Conservation (phyloP, 768 basidiomycete species). For the Russula abietina region DNA sequence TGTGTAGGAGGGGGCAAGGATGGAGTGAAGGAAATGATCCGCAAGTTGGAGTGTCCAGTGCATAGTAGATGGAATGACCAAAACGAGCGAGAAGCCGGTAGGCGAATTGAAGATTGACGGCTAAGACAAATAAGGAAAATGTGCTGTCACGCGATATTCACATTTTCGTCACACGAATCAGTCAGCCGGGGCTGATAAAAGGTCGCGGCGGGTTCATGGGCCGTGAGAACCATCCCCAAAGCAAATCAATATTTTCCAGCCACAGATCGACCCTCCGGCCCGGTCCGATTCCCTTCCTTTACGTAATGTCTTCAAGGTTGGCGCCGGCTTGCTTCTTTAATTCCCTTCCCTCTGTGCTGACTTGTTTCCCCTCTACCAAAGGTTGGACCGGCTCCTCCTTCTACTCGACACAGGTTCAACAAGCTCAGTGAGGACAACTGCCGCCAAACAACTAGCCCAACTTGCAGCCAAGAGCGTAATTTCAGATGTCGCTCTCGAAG, state of each 20-base stretch:
- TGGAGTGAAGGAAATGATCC: slow-evolving; percentile 1
- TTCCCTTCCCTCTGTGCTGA: slow-evolving; percentile 13
- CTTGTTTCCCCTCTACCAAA: slow-evolving; percentile 29
- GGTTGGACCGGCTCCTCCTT: slow-evolving; percentile 94
- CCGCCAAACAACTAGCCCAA: slow-evolving; percentile 92
- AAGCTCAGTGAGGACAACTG: slow-evolving; percentile 82
- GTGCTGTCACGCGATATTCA: slow-evolving; percentile 23
- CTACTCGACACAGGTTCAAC: slow-evolving; percentile 95
- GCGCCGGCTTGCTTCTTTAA: slow-evolving; percentile 22
- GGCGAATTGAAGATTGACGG: slow-evolving; percentile 20
- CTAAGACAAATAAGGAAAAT: slow-evolving; percentile 25
- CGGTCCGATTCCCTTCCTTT: slow-evolving; percentile 45
- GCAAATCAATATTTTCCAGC: slow-evolving; percentile 37
- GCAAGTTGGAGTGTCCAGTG: slow-evolving; percentile 16
- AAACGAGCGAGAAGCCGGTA: slow-evolving; percentile 15
- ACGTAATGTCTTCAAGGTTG: slow-evolving; percentile 73
- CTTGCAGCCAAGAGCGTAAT: slow-evolving; percentile 82
- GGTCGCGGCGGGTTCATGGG: slow-evolving; percentile 26
- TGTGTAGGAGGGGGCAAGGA: slow-evolving; percentile 9
- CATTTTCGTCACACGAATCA: slow-evolving; percentile 24
- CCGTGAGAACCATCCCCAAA: slow-evolving; percentile 39
- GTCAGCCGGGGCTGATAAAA: slow-evolving; percentile 25
- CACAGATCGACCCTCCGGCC: slow-evolving; percentile 43
- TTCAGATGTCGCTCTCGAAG: slow-evolving; percentile 74
- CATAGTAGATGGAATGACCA: slow-evolving; percentile 13